Base-by-base conservation (phyloP, 768 basidiomycete species). In the Suillus subluteus region DNA sequence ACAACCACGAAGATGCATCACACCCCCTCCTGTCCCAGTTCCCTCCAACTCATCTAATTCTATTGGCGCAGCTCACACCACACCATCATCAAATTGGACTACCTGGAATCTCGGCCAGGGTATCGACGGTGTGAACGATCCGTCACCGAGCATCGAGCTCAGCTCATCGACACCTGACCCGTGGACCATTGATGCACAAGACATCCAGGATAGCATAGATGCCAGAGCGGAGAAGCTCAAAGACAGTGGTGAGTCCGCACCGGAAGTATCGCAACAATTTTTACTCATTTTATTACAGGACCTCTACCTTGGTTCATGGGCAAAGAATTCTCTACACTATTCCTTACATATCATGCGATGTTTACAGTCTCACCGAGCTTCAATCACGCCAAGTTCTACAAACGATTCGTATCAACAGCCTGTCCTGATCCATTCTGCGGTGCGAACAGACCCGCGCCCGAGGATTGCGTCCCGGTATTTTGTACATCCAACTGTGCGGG, bases 361-460 rank as follows among this genome's bases (percentile, higher is more conserved):
- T 37, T 56, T 0, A 56, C 13, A 37, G 55, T 56, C 3, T 1
- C 35, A n/a, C 21, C 11, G 6, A 4, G 55, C 6, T 56, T 56
- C 35, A 56, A 35, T 35, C 35, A 35, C 35, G 6, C 35, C 35
- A 56, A 32, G 11, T n/a, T 37, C 21, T 21, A 35, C 21, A 56
- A 35, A 37, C 12, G 6, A 5, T 56, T 37, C n/a, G 55, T 54
- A 55, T 18, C 54, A 11, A 12, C 11, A 1, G 54, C 54, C 32
- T 55, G 54, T 32, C 54, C 54, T 6, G 54, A 55, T 21, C 54
- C 54, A 32, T 55, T 55, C 54, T 55, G 54, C 18, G 18, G 54
- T 35, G 32, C 2, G 32, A 32, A 55, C 1, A 11, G 54, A 55
- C 54, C 32, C 5, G 32, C 32, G 18, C 54, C 54, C 32, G 5